Evolutionary conservation across 768 basidiomycete genomes (phyloP), one percentile per base, ranked within the genome.

Genomic region (Podaxis sp.): DNA sequence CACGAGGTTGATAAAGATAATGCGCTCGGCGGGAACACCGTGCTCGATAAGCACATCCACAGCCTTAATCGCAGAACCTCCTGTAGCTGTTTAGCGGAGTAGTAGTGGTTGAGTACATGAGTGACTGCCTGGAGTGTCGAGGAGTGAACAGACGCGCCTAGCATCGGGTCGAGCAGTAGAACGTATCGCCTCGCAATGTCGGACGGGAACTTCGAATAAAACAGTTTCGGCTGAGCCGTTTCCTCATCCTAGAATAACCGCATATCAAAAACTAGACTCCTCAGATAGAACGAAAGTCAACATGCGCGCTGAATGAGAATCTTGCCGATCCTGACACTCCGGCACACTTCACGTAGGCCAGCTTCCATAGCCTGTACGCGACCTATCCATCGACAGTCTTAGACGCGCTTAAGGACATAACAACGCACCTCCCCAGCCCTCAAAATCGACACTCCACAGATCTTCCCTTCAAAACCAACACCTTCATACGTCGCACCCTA

Each of bases 41-140:
- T 94, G 88, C 51, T 94, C 91, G 75, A 90, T 87, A 12, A 99
- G 80, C 3, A 99, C 91, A 73, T 99, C 96, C 56, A 98, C 91
- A 0, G 97, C 97, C 73, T 99, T 98, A 76, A 96, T 95, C 7
- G 96, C 96, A 4, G 96, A 98, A 50, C 97, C 97, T 26, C 97
- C 97, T 0, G 96, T 99, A 0, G 96, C 96, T 84, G 62, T 37
- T 66, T 49, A 12, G 5, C 7, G 6, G 26, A 24, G n/a, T 26
- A 20, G 5, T 13, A 50, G 30, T 15, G 20, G 36, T 48, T 20
- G 22, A 1, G 49, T 65, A 4, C 28, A 33, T 56, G 50, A 56
- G 36, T 40, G 53, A 41, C 33, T 33, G 33, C 10, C 8, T 55
- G 41, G 60, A 64, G 38, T 6, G 17, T 8, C 15, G 20, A 46